Base-by-base conservation (phyloP, 371 early-diverging fungal species). In the Blastocladiella emersonii region DNA sequence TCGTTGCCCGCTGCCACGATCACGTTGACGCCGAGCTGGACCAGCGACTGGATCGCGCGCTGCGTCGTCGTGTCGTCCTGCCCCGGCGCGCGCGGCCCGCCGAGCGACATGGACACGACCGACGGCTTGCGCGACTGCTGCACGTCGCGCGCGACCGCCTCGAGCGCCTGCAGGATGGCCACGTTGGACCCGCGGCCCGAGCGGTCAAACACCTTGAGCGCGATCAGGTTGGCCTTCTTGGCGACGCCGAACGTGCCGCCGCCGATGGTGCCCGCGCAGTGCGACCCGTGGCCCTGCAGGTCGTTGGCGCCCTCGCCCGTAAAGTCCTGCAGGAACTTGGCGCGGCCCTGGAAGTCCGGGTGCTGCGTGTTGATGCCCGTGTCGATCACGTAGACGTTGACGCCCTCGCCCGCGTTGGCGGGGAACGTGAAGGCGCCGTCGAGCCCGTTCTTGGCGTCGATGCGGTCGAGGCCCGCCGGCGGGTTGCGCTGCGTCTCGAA, bases 1-100 rank as follows among this genome's bases (percentile, higher is more conserved):
- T 73, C 80, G 72, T 87, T 86, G 48, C 90, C 91, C 7, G 57
- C 57, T 41, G 91, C 91, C 64, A 92, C 51, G 82, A 71, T 39
- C 89, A 73, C 32, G 78, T 78, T 39, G 85, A 57, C 66, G 77
- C 78, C 62, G 70, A 67, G 1, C 72, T 60, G 41, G 73, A 73
- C 12, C 70, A 74, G 17, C 57, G 66, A n/a, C 66, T 57, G 7
- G 69, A 70, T 48, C 77, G 78, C 39, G 76, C 74, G 64, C 70
- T 70, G 30, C 79, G 68, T 48, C 0, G n/a, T 23, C 2, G 48
- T n/a, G 4, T 21, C 10, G n/a, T 48, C 48, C 1, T 19, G 23
- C 8, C 39, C 39, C 23, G n/a, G n/a, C 23, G 48, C 48, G 23
- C 23, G 17, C 10, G 48, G 48, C 21, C 85, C 85, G 34, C 81